Evolutionary conservation across 2,329 filamentous ascomycete genomes (phyloP), one percentile per base, ranked within the genome.

Genomic region (Pezicula radicicola): DNA sequence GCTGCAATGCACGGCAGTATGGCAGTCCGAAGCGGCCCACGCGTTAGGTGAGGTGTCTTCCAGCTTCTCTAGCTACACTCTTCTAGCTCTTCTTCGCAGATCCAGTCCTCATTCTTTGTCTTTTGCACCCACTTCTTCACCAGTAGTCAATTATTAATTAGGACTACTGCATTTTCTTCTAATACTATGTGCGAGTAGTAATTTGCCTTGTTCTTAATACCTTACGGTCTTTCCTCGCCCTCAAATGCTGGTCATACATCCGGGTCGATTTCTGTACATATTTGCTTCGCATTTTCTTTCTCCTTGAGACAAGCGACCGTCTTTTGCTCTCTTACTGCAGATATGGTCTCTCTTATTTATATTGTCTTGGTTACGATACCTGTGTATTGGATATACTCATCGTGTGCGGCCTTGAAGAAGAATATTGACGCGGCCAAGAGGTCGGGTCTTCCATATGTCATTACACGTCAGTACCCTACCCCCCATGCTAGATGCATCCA

Each of bases 371-470:
- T 53, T 45, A 55, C 55, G 15, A 28, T 61, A 16, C 46, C 53
- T 16, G 15, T 56, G 16, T 66, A 62, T 44, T 59, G 40, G 53
- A 40, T 60, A 15, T 63, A 58, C 46, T 54, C 55, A 3, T 60
- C 52, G 35, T 39, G 62, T 16, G 46, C 63, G 2, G 67, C 69
- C n/a, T 59, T 80, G 44, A 64, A 60, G 39, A 63, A 59, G 48
- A 80, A 81, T 54, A 74, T 83, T 47, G 69, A 67, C 9, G 70
- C 72, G 30, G 80, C 80, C 3, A 78, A 75, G 66, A 70, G 68
- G 51, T 75, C 73, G 15, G 78, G 78, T 6, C 60, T 84, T 49
- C 75, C 74, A 6, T 84, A 83, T 59, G 66, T 79, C 25, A 59
- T 84, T 42, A 63, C 74, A 25, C 80, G 81, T 84, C 67, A 60